Base-by-base conservation (phyloP, 768 basidiomycete species). In the Pisolithus sp. region DNA sequence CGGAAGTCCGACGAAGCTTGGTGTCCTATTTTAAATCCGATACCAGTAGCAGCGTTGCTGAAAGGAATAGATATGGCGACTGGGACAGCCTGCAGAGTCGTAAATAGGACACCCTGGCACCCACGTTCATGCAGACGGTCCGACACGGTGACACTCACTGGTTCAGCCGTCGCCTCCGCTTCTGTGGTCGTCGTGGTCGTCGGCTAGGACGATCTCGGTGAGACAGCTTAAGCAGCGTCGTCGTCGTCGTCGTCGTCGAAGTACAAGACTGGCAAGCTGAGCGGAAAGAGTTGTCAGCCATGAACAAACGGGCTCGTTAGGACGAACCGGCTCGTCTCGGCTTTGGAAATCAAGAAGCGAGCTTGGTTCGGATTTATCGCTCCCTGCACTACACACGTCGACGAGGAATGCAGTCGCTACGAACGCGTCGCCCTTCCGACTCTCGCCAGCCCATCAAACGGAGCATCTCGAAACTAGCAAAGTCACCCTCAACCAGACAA, bases 391-490 rank as follows among this genome's bases (percentile, higher is more conserved):
- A 13, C 13, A 34, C 12, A 13, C 34, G 13, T 13, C 34, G 12
- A 34, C 34, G 13, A 15, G 12, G 34, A 15, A 81, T 82, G 80
- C 75, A 81, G 59, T 78, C 79, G 5, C 73, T 82, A 15, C 77
- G 80, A 48, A 73, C 78, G 17, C 68, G 77, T 49, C 76, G 77
- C 10, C 74, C 79, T 8, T 73, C 78, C 50, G 75, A 74, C 1
- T 55, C 66, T 21, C 70, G 78, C 34, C 67, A 67, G 50, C 58
- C 63, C 13, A 49, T 67, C 2, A 77, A 73, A 57, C 52, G 65
- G 7, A 46, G 62, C 45, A 55, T 49, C n/a, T 62, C 68, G 2
- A 71, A 62, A 57, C 65, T 69, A 44, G 52, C 65, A 56, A 69
- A 67, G 57, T 5, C 45, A 0, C 50, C 59, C 5, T 53, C 68